Evolutionary conservation across 2,329 filamentous ascomycete species (phyloP).

Genomic region (Fusarium buxicola): DNA sequence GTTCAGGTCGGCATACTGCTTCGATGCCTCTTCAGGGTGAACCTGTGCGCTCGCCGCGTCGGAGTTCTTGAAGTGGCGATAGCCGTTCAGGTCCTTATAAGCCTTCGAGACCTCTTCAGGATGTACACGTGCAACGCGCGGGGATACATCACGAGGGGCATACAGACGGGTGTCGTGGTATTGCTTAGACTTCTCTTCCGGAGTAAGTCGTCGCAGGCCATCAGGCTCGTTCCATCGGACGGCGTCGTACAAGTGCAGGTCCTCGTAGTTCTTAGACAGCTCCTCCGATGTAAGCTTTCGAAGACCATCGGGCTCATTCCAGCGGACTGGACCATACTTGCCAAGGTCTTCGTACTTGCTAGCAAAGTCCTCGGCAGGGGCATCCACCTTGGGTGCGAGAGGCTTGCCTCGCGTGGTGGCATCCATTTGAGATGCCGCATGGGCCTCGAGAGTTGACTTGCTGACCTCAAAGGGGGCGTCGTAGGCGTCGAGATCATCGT

Average conservation of each 20-base stretch:
- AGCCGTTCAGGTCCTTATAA: conserved; percentile 47
- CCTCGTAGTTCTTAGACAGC: conserved; percentile 54
- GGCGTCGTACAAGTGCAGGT: conserved; percentile 52
- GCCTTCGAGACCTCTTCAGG: conserved; percentile 48
- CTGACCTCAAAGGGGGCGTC: conserved; percentile 51
- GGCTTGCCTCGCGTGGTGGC: conserved; percentile 51
- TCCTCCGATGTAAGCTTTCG: conserved; percentile 49
- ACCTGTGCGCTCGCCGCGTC: conserved; percentile 39
- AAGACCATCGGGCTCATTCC: conserved; percentile 57
- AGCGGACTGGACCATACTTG: conserved; percentile 53
- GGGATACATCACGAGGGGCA: conserved; percentile 41
- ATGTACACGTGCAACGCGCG: conserved; percentile 33
- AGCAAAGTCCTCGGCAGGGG: conserved; percentile 43
- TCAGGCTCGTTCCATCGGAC: conserved; percentile 54
- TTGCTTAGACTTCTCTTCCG: conserved; percentile 55
- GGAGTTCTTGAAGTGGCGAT: conserved; percentile 45
- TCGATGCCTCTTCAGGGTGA: conserved; percentile 52
- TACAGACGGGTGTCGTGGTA: conserved; percentile 54
- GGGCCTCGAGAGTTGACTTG: conserved; percentile 45
- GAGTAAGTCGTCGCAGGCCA: conserved; percentile 45
- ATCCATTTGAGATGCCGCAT: conserved; percentile 47
- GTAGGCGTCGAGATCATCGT: conserved; percentile 54
- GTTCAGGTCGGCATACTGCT: conserved; percentile 52
- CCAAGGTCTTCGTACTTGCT: conserved; percentile 57
- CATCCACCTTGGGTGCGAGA: conserved; percentile 52